These are phyloP conservation scores for Blastobotrys ciferrii DNA, from an alignment of 1,139 yeast genomes.

Conservation along the genomic window DNA sequence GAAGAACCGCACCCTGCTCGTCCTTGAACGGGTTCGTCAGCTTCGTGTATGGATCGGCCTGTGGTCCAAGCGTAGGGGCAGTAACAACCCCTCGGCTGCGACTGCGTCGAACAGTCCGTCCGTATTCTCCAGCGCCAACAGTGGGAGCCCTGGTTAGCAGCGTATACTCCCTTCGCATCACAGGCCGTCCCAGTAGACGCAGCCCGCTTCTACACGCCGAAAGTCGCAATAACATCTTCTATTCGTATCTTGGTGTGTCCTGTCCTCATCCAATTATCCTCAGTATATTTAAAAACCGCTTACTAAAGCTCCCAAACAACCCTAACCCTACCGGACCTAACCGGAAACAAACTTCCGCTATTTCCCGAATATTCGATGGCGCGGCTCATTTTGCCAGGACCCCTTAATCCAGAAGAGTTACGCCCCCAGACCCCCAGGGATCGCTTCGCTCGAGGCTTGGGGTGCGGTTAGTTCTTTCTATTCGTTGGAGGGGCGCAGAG, in stretches of 20 bases:
- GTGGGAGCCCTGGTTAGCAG: background rate
- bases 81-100: slow-evolving; percentile 12
- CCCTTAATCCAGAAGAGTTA: too few relatives aligned
- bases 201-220: background rate
- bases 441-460: too few relatives aligned
- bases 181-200: background rate
- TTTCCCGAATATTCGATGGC: background rate
- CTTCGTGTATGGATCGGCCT: slow-evolving; percentile 23
- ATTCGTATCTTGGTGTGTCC: too few relatives aligned
- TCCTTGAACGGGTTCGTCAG: slow-evolving; percentile 34
- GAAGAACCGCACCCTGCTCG: slow-evolving; percentile 36
- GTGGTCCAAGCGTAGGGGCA: slow-evolving; percentile 24
- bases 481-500: too few relatives aligned
- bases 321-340: background rate
- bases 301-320: background rate
- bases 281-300: background rate
- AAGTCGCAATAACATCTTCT: background rate
- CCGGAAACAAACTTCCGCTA: background rate
- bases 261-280: background rate
- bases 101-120: background rate
- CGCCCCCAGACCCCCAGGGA: too few relatives aligned
- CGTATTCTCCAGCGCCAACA: too few relatives aligned
- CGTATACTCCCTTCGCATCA: background rate
- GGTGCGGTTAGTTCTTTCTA: too few relatives aligned
- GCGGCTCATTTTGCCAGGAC: too few relatives aligned